A percentile compares a stretch with the other conserved stretches of the same genome.
These are phyloP conservation scores for Verticillium isaacii DNA, from an alignment of 2,329 filamentous ascomycete species.

Conservation along the genomic window DNA sequence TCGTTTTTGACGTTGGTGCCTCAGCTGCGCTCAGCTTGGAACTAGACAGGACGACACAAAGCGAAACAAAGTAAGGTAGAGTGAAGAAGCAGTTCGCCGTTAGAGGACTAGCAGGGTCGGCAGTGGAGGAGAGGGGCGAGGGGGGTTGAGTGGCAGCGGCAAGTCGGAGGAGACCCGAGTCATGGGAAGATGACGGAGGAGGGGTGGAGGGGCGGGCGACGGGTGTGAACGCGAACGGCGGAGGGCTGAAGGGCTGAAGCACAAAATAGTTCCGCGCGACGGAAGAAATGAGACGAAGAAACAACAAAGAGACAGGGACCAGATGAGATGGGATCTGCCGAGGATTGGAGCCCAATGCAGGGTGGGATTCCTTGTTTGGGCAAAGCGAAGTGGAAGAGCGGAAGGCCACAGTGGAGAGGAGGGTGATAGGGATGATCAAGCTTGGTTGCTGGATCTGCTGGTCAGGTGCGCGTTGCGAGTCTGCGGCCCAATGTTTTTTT, in stretches of 20 bases:
- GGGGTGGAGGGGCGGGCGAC: background rate
- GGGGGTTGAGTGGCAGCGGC: background rate
- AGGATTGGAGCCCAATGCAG: background rate
- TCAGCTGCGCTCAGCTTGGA: background rate
- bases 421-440: background rate
- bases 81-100: background rate
- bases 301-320: background rate
- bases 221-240: background rate
- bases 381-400: background rate
- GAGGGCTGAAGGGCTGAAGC: background rate
- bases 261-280: background rate
- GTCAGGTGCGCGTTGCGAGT: background rate
- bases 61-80: background rate
- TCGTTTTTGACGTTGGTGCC: background rate
- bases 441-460: background rate
- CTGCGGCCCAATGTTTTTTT: background rate
- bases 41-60: background rate
- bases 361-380: background rate
- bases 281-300: background rate
- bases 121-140: background rate
- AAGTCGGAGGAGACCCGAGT: background rate
- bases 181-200: background rate
- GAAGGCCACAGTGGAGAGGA: background rate
- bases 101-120: background rate
- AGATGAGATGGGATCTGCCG: background rate